Conservation (phyloP, 805 yeast genomes). For the Isabelozyma heimii region DNA sequence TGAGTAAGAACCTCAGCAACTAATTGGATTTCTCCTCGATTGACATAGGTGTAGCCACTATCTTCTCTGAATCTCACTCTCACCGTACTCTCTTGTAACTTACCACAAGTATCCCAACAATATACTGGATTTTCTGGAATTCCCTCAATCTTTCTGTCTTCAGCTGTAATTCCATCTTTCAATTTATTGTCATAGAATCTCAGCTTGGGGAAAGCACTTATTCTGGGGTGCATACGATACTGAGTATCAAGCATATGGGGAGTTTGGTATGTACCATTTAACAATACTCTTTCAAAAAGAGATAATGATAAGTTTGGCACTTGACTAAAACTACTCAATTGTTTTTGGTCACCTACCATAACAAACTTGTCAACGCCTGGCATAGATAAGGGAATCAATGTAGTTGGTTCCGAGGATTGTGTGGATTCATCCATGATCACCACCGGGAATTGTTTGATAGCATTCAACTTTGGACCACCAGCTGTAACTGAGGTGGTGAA, state of each 20-base stretch:
- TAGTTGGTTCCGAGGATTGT: constrained; percentile 71
- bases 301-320: constrained; percentile 66
- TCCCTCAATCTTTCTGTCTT: constrained; percentile 44
- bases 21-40: constrained; percentile 49
- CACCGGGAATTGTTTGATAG: constrained; percentile 54
- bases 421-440: constrained; percentile 80
- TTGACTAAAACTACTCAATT: constrained; percentile 68
- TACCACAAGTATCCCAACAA: constrained; percentile 59
- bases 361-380: constrained; percentile 65
- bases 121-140: constrained; percentile 51
- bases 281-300: constrained; percentile 62
- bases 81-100: constrained; percentile 46
- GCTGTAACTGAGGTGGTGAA: constrained; percentile 73
- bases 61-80: constrained; percentile 46
- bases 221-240: constrained; percentile 65
- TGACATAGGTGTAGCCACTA: constrained; percentile 58
- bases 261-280: constrained; percentile 56
- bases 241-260: constrained; percentile 71
- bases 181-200: constrained; percentile 50
- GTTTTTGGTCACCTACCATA: constrained; percentile 76
- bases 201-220: constrained; percentile 56
- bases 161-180: constrained; percentile 57
- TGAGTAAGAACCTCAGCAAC: constrained; percentile 48
- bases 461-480: constrained; percentile 62
- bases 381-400: constrained; percentile 68